Conservation (phyloP, 2,329 filamentous ascomycete species). For the Byssoonygena ceratinophila region DNA sequence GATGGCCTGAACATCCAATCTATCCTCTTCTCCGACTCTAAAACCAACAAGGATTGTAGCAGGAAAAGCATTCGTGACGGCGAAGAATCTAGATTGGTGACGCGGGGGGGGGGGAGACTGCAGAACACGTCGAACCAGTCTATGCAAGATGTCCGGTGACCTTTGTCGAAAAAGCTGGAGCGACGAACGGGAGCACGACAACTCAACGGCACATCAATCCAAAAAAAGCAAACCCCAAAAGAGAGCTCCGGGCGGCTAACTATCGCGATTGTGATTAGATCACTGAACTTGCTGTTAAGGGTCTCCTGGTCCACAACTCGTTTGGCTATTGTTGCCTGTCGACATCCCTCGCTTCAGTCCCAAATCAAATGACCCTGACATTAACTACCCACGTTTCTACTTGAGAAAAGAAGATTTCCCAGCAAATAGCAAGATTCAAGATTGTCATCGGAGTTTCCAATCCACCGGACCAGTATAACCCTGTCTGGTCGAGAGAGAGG, state of each 20-base stretch:
- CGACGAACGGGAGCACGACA: slow-evolving; percentile 12
- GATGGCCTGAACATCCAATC: neutral
- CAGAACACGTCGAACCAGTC: too few relatives aligned
- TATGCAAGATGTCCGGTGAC: slow-evolving; percentile 14
- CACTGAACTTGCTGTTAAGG: too few relatives aligned
- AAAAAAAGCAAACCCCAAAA: neutral
- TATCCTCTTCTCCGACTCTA: neutral
- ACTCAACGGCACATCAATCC: slow-evolving; percentile 6
- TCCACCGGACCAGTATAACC: neutral
- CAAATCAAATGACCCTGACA: slow-evolving; percentile 6
- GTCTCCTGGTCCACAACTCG: too few relatives aligned
- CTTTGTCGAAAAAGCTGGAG: neutral
- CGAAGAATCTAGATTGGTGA: neutral
- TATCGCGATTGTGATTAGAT: neutral
- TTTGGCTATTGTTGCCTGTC: neutral
- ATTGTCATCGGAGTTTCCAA: neutral
- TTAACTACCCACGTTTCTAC: neutral
- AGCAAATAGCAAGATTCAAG: too few relatives aligned
- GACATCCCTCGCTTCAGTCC: neutral
- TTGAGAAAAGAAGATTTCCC: too few relatives aligned
- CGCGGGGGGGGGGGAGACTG: too few relatives aligned
- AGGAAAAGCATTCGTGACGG: too few relatives aligned
- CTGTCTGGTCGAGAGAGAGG: neutral
- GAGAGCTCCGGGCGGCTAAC: neutral
- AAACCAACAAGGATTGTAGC: slow-evolving; percentile 1